Base-by-base conservation (phyloP, 371 early-diverging fungal genomes). In the Blyttiomyces sp. region DNA sequence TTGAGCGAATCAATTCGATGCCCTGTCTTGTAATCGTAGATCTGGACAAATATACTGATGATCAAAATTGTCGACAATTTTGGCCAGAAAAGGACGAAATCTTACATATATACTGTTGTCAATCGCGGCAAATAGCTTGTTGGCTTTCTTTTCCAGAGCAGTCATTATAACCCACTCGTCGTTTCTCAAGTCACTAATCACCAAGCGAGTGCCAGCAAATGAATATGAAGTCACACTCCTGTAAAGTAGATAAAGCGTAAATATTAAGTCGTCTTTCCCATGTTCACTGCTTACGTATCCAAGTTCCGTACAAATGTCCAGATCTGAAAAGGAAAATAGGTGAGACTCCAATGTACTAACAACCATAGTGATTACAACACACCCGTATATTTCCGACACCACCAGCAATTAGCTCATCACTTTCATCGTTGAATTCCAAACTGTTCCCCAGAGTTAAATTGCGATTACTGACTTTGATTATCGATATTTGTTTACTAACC, bases 361-460 rank as follows among this genome's bases (percentile, higher is more conserved):
- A n/a, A n/a, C n/a, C n/a, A n/a, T n/a, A n/a, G n/a, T n/a, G n/a
- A n/a, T n/a, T n/a, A n/a, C n/a, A n/a, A n/a, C 69, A 34, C 24
- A 72, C 75, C 54, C 71, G 19, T 34, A 79, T 76, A 39, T 63
- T 68, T 39, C 76, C 79, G n/a, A 75, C 74, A 9, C 72, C 75
- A 4, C 75, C 77, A 17, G 68, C 64, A 21, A 79, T 63, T 4
- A 79, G 49, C 44, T 73, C 72, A 5, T 71, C 66, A 6, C 17
- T 42, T 17, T 30, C 50, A 13, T 70, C 68, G 31, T 60, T 55
- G 62, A 68, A 73, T 50, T 71, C 76, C 13, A 79, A 51, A 43
- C 77, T 76, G 39, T 16, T 16, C 17, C 48, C 19, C 44, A 31
- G 21, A 50, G 35, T 13, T 11, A 51, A n/a, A n/a, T n/a, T n/a